Conservation (phyloP, 331 rosid species). For the Arachis monticola region DNA sequence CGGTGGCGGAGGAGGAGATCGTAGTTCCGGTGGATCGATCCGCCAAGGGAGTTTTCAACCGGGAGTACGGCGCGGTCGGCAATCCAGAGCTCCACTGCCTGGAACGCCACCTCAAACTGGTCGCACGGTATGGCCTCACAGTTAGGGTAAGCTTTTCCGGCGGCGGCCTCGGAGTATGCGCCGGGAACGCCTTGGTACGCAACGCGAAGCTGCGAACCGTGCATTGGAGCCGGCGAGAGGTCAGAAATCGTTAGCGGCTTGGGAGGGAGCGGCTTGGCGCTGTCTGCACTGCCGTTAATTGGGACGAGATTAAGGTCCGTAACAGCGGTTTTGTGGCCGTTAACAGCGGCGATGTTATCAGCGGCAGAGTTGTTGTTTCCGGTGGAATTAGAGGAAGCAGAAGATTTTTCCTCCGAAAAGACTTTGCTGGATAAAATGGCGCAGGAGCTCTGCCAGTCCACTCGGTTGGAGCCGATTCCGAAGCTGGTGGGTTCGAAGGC, state of each 20-base stretch:
- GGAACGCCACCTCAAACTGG: constrained; percentile 91
- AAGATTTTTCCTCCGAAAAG: constrained; percentile 51
- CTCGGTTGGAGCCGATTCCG: constrained; percentile 58
- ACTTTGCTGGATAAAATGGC: constrained; percentile 86
- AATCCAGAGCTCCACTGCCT: constrained; percentile 89
- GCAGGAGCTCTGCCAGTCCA: constrained; percentile 94
- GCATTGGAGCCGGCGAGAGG: constrained; percentile 90
- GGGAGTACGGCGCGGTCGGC: constrained; percentile 94
- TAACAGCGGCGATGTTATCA: constrained; percentile 54
- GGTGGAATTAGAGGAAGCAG: constrained; percentile 37
- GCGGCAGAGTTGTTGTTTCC: constrained; percentile 21
- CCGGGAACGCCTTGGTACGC: constrained; percentile 98
- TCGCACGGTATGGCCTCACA: constrained; percentile 95
- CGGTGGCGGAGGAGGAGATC: constrained; percentile 97
- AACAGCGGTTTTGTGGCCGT: constrained; percentile 66
- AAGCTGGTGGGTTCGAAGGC: constrained; percentile 50
- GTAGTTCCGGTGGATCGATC: constrained; percentile 93
- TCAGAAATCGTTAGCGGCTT: constrained; percentile 85
- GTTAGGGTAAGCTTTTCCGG: constrained; percentile 86
- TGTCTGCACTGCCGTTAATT: constrained; percentile 25
- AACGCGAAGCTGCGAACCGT: constrained; percentile 74
- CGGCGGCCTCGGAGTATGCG: constrained; percentile 96
- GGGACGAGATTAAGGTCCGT: constrained; percentile 70
- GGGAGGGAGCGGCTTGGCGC: constrained; percentile 48
- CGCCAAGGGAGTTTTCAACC: constrained; percentile 90